Evolutionary conservation across 116 monocot genomes (phyloP), one percentile per base, ranked within the genome.

Genomic region (Phalaenopsis hybrid): DNA sequence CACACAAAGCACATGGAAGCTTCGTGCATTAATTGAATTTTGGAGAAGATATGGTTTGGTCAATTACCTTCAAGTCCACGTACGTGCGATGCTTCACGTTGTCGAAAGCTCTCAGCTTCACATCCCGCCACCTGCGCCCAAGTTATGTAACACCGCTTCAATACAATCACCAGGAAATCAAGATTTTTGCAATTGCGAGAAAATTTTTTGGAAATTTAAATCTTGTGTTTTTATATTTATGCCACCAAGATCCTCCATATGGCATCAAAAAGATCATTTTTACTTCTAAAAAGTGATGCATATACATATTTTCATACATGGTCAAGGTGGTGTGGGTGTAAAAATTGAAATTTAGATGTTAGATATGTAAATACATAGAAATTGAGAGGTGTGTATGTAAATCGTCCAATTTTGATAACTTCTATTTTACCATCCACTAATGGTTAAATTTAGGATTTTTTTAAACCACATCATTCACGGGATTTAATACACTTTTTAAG

Each of bases 31-130:
- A 2, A 13, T 58, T 16, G 75, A 75, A 44, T 1, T 31, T 37
- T 31, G 72, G 5, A 75, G 75, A 44, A 44, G n/a, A 44, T 75
- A 44, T 44, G 75, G n/a, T 43, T 75, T 3, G 75, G 75, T 75
- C 8, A 51, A 51, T 81, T 84, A 91, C 91, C 91, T 91, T 91
- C 18, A 91, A 80, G 78, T 91, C 91, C 13, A 91, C 88, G 37
- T 91, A 91, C 16, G 91, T 91, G 15, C 91, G 86, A 43, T 91
- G 91, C 70, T 88, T 88, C 12, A 84, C 84, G 76, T 86, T 83
- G 57, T 88, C 91, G 69, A 91, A 91, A 44, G 91, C 88, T 57
- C 81, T 79, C 6, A 86, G 81, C 78, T 91, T 91, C 83, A 91
- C 91, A 57, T 91, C 91, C 63, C 88, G 44, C 91, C 91, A 91